Evolutionary conservation across 2,329 filamentous ascomycete species (phyloP), one percentile per base, ranked within the genome.

Genomic region (Epichloe gansuensis): DNA sequence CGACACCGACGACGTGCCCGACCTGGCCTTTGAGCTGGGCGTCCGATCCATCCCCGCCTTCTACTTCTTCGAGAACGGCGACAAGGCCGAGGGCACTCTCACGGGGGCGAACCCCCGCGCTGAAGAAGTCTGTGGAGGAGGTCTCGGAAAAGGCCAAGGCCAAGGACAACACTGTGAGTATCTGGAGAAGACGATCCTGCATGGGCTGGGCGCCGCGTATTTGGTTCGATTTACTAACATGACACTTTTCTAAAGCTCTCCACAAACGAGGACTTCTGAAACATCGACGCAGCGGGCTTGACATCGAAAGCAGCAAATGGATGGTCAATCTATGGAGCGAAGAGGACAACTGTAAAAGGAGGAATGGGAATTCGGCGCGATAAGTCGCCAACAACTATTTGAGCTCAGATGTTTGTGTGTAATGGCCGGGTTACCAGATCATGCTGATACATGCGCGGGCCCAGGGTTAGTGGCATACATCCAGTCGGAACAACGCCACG

Each of bases 11-110:
- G 65, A 70, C 45, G 71, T 74, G 9, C 68, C 73, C 53, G 74
- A 76, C 49, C 69, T 78, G 21, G 73, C 78, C 51, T 61, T 63
- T 13, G 67, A 72, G 56, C 75, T 80, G 60, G 66, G 69, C 62
- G 69, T 82, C 61, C 69, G 72, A 28, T 73, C 75, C 61, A 77
- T 83, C 70, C 80, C 80, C 9, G 78, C 78, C 42, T 82, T 83
- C 63, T 67, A 78, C 62, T 76, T 81, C 68, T 81, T 83, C 65
- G 73, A 77, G 66, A 69, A 78, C 49, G 77, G 77, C 52, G 67
- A 72, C 44, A 69, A 69, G 63, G 67, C 51, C 7, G 47, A 45
- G 60, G 71, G 75, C 59, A 71, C 69, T 59, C 63, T 77, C 44
- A 67, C 69, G 42, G 71, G 69, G 43, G 68, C 67, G 38, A 68